Evolutionary conservation across 2,329 filamentous ascomycete species (phyloP), one percentile per base, ranked within the genome.

Genomic region (Incumbomyces delicatus): DNA sequence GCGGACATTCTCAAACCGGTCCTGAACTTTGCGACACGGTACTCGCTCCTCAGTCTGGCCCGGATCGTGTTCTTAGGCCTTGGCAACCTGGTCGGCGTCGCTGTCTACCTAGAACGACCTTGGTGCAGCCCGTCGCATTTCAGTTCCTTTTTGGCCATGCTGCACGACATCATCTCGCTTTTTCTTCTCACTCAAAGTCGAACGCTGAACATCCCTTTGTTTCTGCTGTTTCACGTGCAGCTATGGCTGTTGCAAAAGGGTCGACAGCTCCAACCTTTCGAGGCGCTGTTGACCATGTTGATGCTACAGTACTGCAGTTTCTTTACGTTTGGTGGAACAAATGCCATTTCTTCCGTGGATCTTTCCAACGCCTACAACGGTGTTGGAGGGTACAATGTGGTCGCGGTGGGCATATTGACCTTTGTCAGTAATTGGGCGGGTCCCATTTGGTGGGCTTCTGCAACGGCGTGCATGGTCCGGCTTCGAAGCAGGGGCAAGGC

Each of bases 301-400:
- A 76, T 96, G 30, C 71, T 94, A 34, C 83, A 94, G 55, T 82
- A 89, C 66, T 72, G 79, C 31, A 81, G 83, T 43, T 98, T 95
- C 73, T 98, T 96, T 62, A 83, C 87, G 27, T 80, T 87, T 52
- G 92, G 89, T 18, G 88, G 88, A 61, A 87, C 86, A 39, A 98
- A 98, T 63, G 85, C 92, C 34, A 95, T 98, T 55, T 94, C 89
- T 11, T 90, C 85, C n/a, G 80, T 98, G 57, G 89, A 96, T 60
- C 76, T 98, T 16, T 94, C 87, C 5, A 94, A 83, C 61, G 89
- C 89, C 0, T 98, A 98, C 68, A 98, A 98, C 59, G 92, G 92
- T 52, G 75, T 98, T 32, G 77, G 75, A 41, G 78, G 75, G 47
- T 98, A 94, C 70, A 89, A 85, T 60, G 73, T 92, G 52, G 53